Conservation (phyloP, 2,329 filamentous ascomycete species). For the Epicoccum nigrum region DNA sequence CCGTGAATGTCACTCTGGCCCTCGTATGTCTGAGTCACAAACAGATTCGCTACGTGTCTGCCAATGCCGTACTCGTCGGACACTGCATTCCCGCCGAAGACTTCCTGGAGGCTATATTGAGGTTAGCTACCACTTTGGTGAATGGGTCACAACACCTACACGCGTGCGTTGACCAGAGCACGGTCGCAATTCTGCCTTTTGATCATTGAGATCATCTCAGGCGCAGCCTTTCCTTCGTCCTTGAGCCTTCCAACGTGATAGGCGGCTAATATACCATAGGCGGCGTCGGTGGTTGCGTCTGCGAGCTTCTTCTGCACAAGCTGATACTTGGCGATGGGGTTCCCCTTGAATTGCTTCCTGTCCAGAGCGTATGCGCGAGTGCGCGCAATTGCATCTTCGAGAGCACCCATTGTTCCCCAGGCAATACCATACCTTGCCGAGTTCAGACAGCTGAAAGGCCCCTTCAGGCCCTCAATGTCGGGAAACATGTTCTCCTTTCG, state of each 20-base stretch:
- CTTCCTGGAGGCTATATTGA: conserved; percentile 74
- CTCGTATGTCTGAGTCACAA: conserved; percentile 97
- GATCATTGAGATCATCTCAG: conserved; percentile 97
- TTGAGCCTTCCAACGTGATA: conserved; percentile 92
- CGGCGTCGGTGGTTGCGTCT: conserved; percentile 87
- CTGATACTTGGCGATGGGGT: conserved; percentile 94
- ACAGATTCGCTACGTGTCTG: conserved; percentile 92
- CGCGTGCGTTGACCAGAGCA: conserved; percentile 78
- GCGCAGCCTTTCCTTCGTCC: conserved; percentile 83
- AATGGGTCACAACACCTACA: conserved; percentile 49
- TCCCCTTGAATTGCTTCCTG: conserved; percentile 93
- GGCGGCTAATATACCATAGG: conserved; percentile 87
- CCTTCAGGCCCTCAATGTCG: conserved; percentile 80
- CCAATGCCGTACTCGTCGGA: conserved; percentile 97
- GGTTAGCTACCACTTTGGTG: conserved; percentile 18
- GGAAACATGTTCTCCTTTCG: conserved; percentile 94
- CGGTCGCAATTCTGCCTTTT: conserved; percentile 98
- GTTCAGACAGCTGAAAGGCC: conserved; percentile 94
- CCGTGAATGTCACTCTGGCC: conserved; percentile 97
- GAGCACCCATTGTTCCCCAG: conserved; percentile 88
- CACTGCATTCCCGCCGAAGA: conserved; percentile 97
- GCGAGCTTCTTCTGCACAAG: conserved; percentile 97
- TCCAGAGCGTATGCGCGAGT: conserved; percentile 88
- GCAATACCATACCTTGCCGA: conserved; percentile 92
- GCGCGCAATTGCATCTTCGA: conserved; percentile 87